Evolutionary conservation across 2,329 filamentous ascomycete genomes (phyloP), one percentile per base, ranked within the genome.

Genomic region (Phialophora tarda): DNA sequence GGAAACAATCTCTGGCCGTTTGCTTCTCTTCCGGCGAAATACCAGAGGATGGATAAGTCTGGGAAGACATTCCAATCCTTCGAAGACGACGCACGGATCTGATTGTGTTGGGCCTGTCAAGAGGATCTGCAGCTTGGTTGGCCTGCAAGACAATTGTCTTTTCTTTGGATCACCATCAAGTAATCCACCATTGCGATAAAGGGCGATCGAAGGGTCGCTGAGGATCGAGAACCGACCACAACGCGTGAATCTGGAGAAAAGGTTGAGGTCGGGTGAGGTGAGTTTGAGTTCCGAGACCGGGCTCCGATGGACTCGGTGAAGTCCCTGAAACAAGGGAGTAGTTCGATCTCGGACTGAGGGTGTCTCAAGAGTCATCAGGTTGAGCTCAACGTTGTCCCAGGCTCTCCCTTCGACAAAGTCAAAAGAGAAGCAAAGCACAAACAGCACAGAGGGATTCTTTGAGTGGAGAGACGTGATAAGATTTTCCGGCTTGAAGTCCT

Each of bases 401-500:
- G 6, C 17, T 17, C 6, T 44, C 14, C 38, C 5, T 7, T 41
- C 23, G 23, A 26, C 5, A 28, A 21, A n/a, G 21, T 53, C 11
- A 53, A 53, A 12, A 53, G 21, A 30, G 17, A 28, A 28, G 24
- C 21, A 34, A 21, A 38, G 10, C 26, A 21, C n/a, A 47, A 17
- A 32, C 48, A 32, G 47, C 59, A 34, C 12, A 58, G 56, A 21
- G 26, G 28, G 26, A 24, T 21, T 56, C 53, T 32, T 30, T 61
- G 59, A 61, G 59, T 53, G 59, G 59, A 54, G 59, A 61, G 28
- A 30, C 34, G 53, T 32, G 53, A 55, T 55, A 2, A 14, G 8
- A 51, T 51, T 24, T 51, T 51, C 17, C 21, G 23, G 24, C 48
- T 51, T 17, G 24, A 51, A 51, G 48, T 23, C 23, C 26, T 51